Percentiles rank a stretch among this genome's conserved stretches.
phyloP scores from a whole-genome alignment of 2,329 filamentous ascomycete genomes.

The Nothophoma quercina region DNA sequence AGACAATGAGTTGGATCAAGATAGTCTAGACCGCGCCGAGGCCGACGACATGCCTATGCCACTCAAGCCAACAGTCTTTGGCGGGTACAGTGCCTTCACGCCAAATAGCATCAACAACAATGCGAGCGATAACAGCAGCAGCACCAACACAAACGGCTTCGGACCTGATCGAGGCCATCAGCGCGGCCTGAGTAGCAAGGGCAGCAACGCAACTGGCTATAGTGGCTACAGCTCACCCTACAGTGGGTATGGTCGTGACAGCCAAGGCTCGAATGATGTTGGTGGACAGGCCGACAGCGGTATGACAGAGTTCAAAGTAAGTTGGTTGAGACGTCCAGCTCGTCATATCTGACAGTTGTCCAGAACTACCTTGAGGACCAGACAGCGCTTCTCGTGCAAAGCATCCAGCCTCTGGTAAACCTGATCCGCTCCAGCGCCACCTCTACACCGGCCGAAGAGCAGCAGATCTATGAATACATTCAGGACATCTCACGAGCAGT shows the following conservation, averaged over 20 bases:
- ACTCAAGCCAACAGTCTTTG: constrained; percentile 35
- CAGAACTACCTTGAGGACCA: constrained; percentile 84
- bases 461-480: constrained; percentile 71
- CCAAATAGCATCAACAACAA: constrained; percentile 25
- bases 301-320: constrained; percentile 68
- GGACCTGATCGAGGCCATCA: constrained; percentile 22
- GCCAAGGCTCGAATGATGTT: constrained; percentile 35
- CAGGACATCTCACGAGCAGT: constrained; percentile 74
- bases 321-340: constrained; percentile 17
- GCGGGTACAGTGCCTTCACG: constrained; percentile 23
- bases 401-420: constrained; percentile 80
- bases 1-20: constrained; percentile 76
- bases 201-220: constrained; percentile 47
- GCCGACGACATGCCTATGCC: constrained; percentile 47
- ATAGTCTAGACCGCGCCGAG: constrained; percentile 63
- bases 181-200: constrained; percentile 40
- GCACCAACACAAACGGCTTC: constrained; percentile 3
- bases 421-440: constrained; percentile 63
- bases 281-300: constrained; percentile 38
- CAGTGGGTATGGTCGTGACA: constrained; percentile 46
- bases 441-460: constrained; percentile 41
- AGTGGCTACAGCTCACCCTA: constrained; percentile 48
- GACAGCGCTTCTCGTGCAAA: constrained; percentile 78
- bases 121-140: constrained; percentile 7
- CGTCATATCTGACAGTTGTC: constrained; percentile 19